Evolutionary conservation across 768 basidiomycete species (phyloP), one percentile per base, ranked within the genome.

Genomic region (Zangia roseola): DNA sequence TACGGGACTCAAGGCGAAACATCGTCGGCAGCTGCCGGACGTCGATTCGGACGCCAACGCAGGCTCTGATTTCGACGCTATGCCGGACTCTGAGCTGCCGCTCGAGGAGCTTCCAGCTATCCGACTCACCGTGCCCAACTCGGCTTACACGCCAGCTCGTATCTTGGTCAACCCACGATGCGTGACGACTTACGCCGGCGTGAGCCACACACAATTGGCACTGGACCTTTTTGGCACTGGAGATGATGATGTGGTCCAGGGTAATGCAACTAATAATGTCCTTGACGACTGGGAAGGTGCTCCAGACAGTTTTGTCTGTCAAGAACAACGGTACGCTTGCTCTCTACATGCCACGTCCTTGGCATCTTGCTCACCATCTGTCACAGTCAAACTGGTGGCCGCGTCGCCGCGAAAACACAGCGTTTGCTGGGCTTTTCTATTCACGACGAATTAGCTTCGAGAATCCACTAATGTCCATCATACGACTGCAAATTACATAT

Each of bases 121-220:
- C 68, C 25, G 69, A 67, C 43, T 90, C 19, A 76, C 80, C 13
- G 88, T 93, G 40, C 94, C 94, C 9, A 98, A 97, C 67, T 86
- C 85, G 16, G 85, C 84, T 9, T 97, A 94, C 70, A 73, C 81
- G 8, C 87, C 94, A 5, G 95, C 94, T 5, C 77, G 94, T 45
- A 97, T 99, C 58, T 68, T 99, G 55, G 86, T 99, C 47, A 98
- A 98, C 62, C 95, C 95, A 5, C 82, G 94, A 14, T 98, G 94
- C 67, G 90, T 95, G 44, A 98, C 95, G 30, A 98, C 95, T 19
- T 99, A 99, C 64, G 95, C 95, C 0, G 97, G 95, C 4, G 95
- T 98, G 5, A 91, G 86, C 54, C 95, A 99, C 69, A 92, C 94
- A 19, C 91, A 93, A 68, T 79, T 99, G 30, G 94, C 95, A n/a